These are phyloP conservation scores for Sclerotinia sclerotiorum DNA, from an alignment of 2,329 filamentous ascomycete species.

Conservation along the genomic window DNA sequence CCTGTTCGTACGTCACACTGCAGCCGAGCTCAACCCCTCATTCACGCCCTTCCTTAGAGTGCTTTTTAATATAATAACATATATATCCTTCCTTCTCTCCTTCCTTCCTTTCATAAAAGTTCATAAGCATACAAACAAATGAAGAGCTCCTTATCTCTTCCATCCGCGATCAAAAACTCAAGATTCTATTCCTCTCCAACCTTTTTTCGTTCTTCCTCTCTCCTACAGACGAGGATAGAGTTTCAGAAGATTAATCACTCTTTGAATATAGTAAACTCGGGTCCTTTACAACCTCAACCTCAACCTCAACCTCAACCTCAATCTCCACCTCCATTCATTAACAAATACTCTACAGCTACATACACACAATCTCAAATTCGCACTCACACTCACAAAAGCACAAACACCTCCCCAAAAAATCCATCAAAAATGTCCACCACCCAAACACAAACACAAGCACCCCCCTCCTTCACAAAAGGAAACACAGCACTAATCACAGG, in stretches of 20 bases:
- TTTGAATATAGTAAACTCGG: neutral
- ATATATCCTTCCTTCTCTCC: neutral
- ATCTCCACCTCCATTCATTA: constrained; percentile 32
- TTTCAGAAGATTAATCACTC: neutral
- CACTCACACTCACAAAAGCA: neutral
- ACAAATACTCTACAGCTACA: constrained; percentile 41
- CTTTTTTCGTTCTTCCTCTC: neutral
- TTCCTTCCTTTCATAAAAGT: neutral
- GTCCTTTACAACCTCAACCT: constrained; percentile 26
- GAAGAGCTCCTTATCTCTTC: neutral
- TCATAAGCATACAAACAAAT: constrained; percentile 17
- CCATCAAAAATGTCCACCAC: constrained; percentile 22
- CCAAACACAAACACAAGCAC: neutral
- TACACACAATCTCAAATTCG: neutral
- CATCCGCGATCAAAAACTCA: neutral
- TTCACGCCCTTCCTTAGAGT: neutral
- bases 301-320: constrained; percentile 41
- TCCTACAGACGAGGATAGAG: neutral
- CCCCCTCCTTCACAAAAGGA: constrained; percentile 50
- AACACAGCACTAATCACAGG: constrained; percentile 76
- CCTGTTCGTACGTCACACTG: constrained; percentile 10
- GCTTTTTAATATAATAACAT: neutral
- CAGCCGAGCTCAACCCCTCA: constrained; percentile 11
- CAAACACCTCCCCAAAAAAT: constrained; percentile 38
- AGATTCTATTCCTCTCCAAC: neutral